A percentile compares a stretch with the other conserved stretches of the same genome.
Conservation (phyloP, 2,329 filamentous ascomycete genomes). For the Parascedosporium putredinis region DNA sequence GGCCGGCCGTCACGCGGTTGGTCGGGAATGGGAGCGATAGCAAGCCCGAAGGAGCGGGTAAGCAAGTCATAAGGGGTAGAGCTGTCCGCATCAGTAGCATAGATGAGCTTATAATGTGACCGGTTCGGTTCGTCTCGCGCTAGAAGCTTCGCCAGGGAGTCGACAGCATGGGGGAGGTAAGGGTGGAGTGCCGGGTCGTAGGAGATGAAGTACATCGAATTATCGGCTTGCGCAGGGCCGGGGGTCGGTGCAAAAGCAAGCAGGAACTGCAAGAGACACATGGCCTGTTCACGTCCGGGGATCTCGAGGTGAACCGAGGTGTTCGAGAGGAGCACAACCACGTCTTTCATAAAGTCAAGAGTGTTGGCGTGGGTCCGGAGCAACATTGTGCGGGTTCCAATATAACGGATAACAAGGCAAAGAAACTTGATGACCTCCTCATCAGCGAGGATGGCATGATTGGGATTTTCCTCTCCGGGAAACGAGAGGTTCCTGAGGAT, state of each 20-base stretch:
- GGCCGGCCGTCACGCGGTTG: constrained; percentile 42
- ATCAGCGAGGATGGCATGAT: constrained; percentile 65
- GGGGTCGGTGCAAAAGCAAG: constrained; percentile 81
- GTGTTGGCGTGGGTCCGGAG: constrained; percentile 74
- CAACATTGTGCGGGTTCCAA: constrained; percentile 83
- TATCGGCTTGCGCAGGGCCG: constrained; percentile 45
- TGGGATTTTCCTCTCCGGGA: constrained; percentile 46
- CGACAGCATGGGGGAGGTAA: constrained; percentile 82
- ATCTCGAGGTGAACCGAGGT: constrained; percentile 71
- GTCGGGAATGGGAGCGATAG: constrained; percentile 76
- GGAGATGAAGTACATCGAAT: constrained; percentile 61
- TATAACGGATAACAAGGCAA: constrained; percentile 70
- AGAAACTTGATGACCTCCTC: constrained; percentile 73
- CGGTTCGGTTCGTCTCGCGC: constrained; percentile 91
- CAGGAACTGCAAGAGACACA: constrained; percentile 79
- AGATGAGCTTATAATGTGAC: constrained; percentile 71
- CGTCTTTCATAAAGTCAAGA: constrained; percentile 94
- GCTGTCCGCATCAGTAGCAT: constrained; percentile 58
- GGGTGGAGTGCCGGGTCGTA: constrained; percentile 76
- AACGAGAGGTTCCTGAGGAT: constrained; percentile 92
- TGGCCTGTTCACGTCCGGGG: constrained; percentile 75
- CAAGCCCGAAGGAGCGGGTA: constrained; percentile 76
- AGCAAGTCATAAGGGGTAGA: constrained; percentile 66
- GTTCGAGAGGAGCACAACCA: constrained; percentile 82
- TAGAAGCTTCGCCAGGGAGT: constrained; percentile 81